These are phyloP conservation scores for Penicillium pancosmium DNA, from an alignment of 495 filamentous ascomycete species.

Conservation along the genomic window DNA sequence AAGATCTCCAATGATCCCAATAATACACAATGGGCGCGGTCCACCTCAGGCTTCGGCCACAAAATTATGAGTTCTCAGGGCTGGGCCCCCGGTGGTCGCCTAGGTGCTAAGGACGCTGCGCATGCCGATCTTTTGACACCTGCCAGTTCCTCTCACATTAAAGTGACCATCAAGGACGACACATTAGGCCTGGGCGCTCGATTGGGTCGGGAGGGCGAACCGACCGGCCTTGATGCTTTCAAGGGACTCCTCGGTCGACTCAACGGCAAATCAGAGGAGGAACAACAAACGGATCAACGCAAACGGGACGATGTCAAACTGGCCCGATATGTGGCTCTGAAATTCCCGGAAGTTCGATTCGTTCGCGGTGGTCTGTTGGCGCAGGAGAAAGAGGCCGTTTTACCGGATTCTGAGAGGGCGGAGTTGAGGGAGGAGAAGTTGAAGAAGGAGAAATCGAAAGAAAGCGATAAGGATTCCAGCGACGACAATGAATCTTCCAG, in stretches of 20 bases:
- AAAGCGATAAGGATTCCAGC: conserved; percentile 7
- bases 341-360: conserved; percentile 76
- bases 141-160: conserved; percentile 76
- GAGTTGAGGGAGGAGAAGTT: conserved; percentile 23
- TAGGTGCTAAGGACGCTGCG: conserved; percentile 72
- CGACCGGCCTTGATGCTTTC: conserved; percentile 82
- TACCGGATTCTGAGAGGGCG: conserved; percentile 19
- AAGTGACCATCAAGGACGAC: conserved; percentile 81
- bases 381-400: conserved; percentile 58
- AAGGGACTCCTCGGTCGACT: conserved; percentile 82
- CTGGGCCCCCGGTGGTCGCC: conserved; percentile 80
- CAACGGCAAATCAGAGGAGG: conserved; percentile 79
- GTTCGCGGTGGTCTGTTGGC: conserved; percentile 78
- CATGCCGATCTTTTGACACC: conserved; percentile 76
- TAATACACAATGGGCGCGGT: conserved; percentile 86
- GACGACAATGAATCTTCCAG: conserved; percentile 13
- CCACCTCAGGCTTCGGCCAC: conserved; percentile 82
- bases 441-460: conserved; percentile 28
- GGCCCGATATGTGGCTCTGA: conserved; percentile 66
- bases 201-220: conserved; percentile 58
- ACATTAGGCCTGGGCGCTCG: conserved; percentile 86
- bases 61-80: conserved; percentile 83
- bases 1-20: conserved; percentile 90
- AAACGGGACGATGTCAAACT: conserved; percentile 63
- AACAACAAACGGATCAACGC: conserved; percentile 65